phyloP scores from a whole-genome alignment of 306 rosid species.

The Gastrolobium villosum region DNA sequence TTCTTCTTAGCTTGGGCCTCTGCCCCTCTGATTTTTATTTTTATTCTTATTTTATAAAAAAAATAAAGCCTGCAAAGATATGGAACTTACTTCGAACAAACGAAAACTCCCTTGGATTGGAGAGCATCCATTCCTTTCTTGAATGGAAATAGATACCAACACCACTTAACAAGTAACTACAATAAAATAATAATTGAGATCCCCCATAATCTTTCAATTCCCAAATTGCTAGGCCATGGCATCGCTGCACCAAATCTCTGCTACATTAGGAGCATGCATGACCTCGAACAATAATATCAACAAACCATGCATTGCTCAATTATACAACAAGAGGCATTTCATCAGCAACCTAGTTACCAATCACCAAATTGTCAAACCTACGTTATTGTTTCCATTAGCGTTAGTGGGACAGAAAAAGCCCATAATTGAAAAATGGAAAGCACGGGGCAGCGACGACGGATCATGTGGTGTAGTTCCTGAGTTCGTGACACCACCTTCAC shows the following conservation, averaged over 20 bases:
- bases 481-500: constrained; percentile 37
- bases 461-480: constrained; percentile 51
- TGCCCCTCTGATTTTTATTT: too few species aligned
- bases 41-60: too few species aligned
- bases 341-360: constrained; percentile 1
- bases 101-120: neutral
- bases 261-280: constrained; percentile 22
- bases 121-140: constrained; percentile 37
- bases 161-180: constrained; percentile 24
- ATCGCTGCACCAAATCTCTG: constrained; percentile 45
- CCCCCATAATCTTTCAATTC: neutral
- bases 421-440: constrained; percentile 51
- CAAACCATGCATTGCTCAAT: constrained; percentile 38
- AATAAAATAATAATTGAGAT: neutral
- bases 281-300: constrained; percentile 1
- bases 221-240: constrained; percentile 46
- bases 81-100: neutral
- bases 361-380: constrained; percentile 23
- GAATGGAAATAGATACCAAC: constrained; percentile 12
- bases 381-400: constrained; percentile 4
- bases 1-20: too few species aligned
- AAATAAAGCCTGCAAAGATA: too few species aligned
- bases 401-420: neutral
- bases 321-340: constrained; percentile 19
- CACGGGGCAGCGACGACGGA: constrained; percentile 48